Evolutionary conservation across 1,139 yeast species (phyloP).

Genomic region (Ashbya aceris): DNA sequence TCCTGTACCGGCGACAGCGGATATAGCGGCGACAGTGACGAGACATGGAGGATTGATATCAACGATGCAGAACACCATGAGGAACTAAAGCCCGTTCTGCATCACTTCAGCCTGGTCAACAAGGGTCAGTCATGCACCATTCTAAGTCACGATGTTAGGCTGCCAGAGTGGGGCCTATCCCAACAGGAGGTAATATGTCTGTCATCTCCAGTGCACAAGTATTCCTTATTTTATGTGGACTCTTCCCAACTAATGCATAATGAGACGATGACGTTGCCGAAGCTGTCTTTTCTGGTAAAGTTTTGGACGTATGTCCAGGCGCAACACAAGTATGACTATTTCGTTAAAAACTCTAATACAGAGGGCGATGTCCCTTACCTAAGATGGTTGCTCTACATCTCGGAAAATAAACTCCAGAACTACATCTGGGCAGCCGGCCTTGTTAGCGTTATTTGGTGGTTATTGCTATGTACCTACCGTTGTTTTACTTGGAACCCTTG

Average conservation of each 20-base stretch:
- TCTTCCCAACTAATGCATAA: neutral
- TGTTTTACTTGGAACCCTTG: conserved; percentile 18
- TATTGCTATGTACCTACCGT: conserved; percentile 2
- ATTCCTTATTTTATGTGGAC: conserved; percentile 61
- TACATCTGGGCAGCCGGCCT: conserved; percentile 17
- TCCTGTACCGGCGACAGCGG: conserved; percentile 49
- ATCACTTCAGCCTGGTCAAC: conserved; percentile 46
- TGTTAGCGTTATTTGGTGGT: conserved; percentile 6
- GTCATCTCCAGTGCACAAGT: conserved; percentile 48
- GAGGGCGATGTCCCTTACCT: conserved; percentile 9
- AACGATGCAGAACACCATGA: conserved; percentile 19
- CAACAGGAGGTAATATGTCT: conserved; percentile 76
- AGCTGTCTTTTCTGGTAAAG: neutral
- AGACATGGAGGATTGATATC: conserved; percentile 37
- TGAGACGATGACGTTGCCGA: neutral
- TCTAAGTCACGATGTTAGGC: conserved; percentile 48
- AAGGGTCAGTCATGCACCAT: conserved; percentile 52
- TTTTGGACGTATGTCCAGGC: conserved; percentile 6
- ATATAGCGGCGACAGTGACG: conserved; percentile 40
- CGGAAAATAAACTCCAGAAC: conserved; percentile 6
- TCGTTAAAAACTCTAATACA: conserved; percentile 11
- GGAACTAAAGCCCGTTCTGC: conserved; percentile 40
- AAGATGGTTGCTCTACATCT: conserved; percentile 16
- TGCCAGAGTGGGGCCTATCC: conserved; percentile 62
- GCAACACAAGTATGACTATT: conserved; percentile 14